Evolutionary conservation across 2,329 filamentous ascomycete genomes (phyloP).

Genomic region (Fusarium marasasianum): DNA sequence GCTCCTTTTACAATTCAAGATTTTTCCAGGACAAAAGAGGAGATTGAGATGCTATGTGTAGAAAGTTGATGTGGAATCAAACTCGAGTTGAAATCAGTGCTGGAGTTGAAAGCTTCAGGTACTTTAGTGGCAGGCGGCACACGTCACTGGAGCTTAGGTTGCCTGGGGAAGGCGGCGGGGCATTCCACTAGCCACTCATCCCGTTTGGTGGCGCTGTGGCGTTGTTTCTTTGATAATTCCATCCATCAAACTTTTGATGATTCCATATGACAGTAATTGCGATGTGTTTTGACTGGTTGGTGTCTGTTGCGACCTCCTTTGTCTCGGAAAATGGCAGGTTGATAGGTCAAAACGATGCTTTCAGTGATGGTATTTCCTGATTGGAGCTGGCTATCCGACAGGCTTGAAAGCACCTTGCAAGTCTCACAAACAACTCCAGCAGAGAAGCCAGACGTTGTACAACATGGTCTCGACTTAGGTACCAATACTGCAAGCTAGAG

Average conservation of each 20-base stretch:
- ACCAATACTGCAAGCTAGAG: not conserved
- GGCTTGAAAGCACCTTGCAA: no score
- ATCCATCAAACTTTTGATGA: not conserved
- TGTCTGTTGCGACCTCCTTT: not conserved
- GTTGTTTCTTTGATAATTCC: not conserved
- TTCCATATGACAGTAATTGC: not conserved
- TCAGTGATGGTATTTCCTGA: rapidly evolving
- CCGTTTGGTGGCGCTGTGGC: conserved; percentile 5
- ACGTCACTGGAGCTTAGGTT: conserved; percentile 33
- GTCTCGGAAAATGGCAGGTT: rapidly evolving
- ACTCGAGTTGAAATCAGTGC: not conserved
- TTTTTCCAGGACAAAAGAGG: not conserved
- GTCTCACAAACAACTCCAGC: no score
- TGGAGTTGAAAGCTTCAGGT: conserved; percentile 17
- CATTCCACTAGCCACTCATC: not conserved
- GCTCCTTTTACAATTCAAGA: not conserved
- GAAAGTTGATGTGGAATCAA: conserved; percentile 18
- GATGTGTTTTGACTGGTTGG: rapidly evolving
- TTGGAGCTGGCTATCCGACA: rapidly evolving
- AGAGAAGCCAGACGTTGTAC: not conserved
- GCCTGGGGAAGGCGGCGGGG: conserved; percentile 25
- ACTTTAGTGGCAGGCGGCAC: conserved; percentile 13
- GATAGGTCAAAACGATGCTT: no score
- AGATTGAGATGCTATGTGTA: not conserved
- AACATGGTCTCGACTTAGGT: not conserved